phyloP scores from a whole-genome alignment of 345 rosid genomes.

The Citrus sinensis region DNA sequence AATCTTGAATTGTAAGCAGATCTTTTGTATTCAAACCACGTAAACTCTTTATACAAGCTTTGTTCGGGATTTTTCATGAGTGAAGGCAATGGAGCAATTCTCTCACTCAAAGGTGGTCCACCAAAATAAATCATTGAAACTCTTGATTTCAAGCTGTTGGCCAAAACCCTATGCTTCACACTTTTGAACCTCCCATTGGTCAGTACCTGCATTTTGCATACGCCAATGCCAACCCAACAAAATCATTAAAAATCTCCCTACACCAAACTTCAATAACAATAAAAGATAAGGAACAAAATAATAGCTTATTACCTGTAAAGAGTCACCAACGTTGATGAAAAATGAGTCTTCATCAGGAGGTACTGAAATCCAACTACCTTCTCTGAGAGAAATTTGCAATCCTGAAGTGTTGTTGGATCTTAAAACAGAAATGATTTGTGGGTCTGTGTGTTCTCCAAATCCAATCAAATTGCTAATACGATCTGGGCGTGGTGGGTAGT shows the following conservation, averaged over 20 bases:
- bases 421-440: slow-evolving; percentile 75
- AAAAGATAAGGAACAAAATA: too few relatives aligned
- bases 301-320: slow-evolving; percentile 54
- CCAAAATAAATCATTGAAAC: slow-evolving; percentile 86
- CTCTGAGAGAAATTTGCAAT: slow-evolving; percentile 60
- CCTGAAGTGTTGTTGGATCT: slow-evolving; percentile 89
- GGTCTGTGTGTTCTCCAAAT: slow-evolving; percentile 94
- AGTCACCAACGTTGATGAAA: slow-evolving; percentile 83
- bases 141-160: slow-evolving; percentile 53
- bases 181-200: slow-evolving; percentile 90
- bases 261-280: too few relatives aligned
- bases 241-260: too few relatives aligned
- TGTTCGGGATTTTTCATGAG: slow-evolving; percentile 49
- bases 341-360: slow-evolving; percentile 71
- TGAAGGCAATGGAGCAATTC: slow-evolving; percentile 53
- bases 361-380: slow-evolving; percentile 75
- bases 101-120: slow-evolving; percentile 70
- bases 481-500: slow-evolving; percentile 65
- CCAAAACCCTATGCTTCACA: slow-evolving; percentile 79
- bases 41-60: slow-evolving; percentile 67
- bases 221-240: too few relatives aligned
- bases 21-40: slow-evolving; percentile 82
- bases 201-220: slow-evolving; percentile 48
- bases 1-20: slow-evolving; percentile 61
- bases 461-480: slow-evolving; percentile 39